Percentiles rank a stretch among this genome's conserved stretches.
Evolutionary conservation across 129 eudicot species (phyloP).

Genomic region (Heracleum sosnowskyi): DNA sequence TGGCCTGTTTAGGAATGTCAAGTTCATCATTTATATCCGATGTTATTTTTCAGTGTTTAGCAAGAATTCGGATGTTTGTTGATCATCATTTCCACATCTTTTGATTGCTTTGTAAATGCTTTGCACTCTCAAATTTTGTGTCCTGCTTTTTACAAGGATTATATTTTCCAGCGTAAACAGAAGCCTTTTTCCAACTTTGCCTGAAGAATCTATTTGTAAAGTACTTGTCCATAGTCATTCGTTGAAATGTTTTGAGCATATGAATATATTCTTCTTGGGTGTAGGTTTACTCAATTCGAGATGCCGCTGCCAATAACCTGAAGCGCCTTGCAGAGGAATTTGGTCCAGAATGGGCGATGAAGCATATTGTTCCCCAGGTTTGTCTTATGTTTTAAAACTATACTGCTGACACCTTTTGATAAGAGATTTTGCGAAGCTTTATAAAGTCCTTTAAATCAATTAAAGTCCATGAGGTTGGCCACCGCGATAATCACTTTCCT

Average conservation of each 20-base stretch:
- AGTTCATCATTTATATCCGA: background rate
- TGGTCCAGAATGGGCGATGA: conserved; percentile 99
- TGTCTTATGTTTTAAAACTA: conserved; percentile 6
- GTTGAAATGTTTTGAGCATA: background rate
- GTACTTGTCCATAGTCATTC: background rate
- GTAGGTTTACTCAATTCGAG: conserved; percentile 96
- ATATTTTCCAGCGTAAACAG: background rate
- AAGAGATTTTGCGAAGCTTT: background rate
- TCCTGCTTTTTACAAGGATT: background rate
- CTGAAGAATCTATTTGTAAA: background rate
- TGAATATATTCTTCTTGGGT: conserved; percentile 7
- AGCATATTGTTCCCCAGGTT: conserved; percentile 98
- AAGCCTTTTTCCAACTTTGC: background rate
- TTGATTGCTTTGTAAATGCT: background rate
- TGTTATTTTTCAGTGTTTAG: background rate
- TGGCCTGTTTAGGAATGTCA: background rate
- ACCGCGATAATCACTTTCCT: background rate
- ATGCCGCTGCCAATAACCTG: conserved; percentile 96
- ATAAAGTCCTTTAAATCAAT: background rate
- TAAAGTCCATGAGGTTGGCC: background rate
- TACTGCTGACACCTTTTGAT: background rate
- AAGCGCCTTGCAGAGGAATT: conserved; percentile 99
- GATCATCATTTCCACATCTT: background rate
- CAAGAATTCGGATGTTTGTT: background rate
- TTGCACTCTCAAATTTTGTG: background rate